Base-by-base conservation (phyloP, 176 grass and related monocot species). In the Oryza rufipogon region DNA sequence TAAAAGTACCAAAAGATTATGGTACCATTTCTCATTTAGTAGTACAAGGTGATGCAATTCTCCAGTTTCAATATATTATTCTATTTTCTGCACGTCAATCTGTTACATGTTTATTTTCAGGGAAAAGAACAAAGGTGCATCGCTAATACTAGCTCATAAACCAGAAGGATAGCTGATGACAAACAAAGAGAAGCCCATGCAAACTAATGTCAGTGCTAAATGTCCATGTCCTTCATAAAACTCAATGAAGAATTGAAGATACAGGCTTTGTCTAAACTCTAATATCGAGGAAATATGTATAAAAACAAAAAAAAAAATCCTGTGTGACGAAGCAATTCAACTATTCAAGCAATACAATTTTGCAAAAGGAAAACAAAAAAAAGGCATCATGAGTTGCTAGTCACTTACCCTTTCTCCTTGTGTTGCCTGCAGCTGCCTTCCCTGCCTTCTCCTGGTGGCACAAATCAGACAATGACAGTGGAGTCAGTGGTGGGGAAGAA, bases 341-440 rank as follows among this genome's bases (percentile, higher is more conserved):
- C n/a, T 8, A 73, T 58, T 75, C 22, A 81, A 60, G n/a, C 12
- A 87, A 47, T 26, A 9, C 25, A 82, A 51, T 47, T 22, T 63
- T 64, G 17, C 2, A 78, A 60, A 68, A 13, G 46, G 30, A 32
- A 32, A 32, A 32, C 30, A 32, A 54, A 68, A 13, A 46, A 3
- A 58, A 9, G 26, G 1, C 3, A 75, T 17, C 16, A 81, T 81
- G 46, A 58, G 20, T 45, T 32, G 51, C 23, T 68, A 26, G 28
- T 47, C 64, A 90, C 80, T 85, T 91, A 92, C 83, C 71, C 82
- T 88, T 87, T 64, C 60, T 81, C 67, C 68, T 80, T 69, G 48
- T 85, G 63, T 26, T 64, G 47, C 44, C 60, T 77, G 66, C 54
- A 75, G 25, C 54, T 76, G 58, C 58, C 91, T 89, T 83, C 28